Base-by-base conservation (phyloP, 2,329 filamentous ascomycete species). In the Fusarium sacchari region DNA sequence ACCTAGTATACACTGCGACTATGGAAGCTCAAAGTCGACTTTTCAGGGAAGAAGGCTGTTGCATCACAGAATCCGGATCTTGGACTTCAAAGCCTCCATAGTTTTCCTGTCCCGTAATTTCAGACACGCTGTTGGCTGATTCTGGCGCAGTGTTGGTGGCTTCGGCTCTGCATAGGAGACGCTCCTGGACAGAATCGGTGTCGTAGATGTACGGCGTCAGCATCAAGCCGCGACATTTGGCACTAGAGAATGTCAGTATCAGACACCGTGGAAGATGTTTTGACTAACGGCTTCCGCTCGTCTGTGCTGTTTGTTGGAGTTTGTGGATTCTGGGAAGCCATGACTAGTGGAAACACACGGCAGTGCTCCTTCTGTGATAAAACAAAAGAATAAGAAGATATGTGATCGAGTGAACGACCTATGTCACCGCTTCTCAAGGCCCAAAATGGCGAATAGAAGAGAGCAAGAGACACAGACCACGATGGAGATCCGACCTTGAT, bases 361-460 rank as follows among this genome's bases (percentile, higher is more conserved):
- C 12, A 39, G 47, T 26, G 34, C 13, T 39, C 17, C 39, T 12
- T 24, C 9, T n/a, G 34, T 37, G 34, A 22, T 22, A 10, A 17
- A 53, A 39, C 28, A 7, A 10, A 53, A n/a, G 7, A 39, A 28
- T n/a, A 15, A 22, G 7, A 22, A 18, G 14, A 28, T 7, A 28
- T 13, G 6, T 28, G 14, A 22, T 53, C 11, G 11, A 50, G 18
- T 6, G 6, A 18, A 20, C 1, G 20, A 36, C 15, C 8, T 7
- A 24, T 1, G 15, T 20, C 20, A 10, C n/a, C 30, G 52, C 26
- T 50, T 37, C 64, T 49, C 26, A n/a, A 62, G 26, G 55, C 63
- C 64, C 64, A 67, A 67, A 67, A 67, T 67, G 64, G 32, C 64
- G 28, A 44, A 46, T 30, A 20, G 47, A 32, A 28, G 20, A 44